A percentile compares a stretch with the other conserved stretches of the same genome.
phyloP scores from a whole-genome alignment of 2,329 filamentous ascomycete genomes.

The Mycogone perniciosa region DNA sequence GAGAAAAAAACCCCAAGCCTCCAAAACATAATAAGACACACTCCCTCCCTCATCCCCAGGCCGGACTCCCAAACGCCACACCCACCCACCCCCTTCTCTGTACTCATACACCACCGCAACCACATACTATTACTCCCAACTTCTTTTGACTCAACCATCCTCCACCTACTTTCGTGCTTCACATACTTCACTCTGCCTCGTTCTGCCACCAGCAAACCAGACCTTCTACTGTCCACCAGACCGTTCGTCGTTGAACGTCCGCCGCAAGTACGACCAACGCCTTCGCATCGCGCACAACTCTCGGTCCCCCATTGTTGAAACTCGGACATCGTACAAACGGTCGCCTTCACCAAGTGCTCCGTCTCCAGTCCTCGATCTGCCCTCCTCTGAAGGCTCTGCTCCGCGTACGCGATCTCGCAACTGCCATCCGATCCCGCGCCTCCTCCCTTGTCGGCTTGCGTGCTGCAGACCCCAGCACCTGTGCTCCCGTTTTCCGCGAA shows the following conservation, averaged over 20 bases:
- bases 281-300: not conserved
- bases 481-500: not conserved
- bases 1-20: not conserved
- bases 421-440: not conserved
- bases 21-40: constrained; percentile 1
- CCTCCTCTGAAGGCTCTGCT: constrained; percentile 5
- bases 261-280: not conserved
- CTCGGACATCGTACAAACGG: constrained; percentile 5
- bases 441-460: not conserved
- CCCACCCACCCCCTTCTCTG: constrained; percentile 1
- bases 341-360: constrained; percentile 7
- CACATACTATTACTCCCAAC: not conserved
- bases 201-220: constrained; percentile 1
- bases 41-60: constrained; percentile 1
- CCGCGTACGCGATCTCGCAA: not conserved
- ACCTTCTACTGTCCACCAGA: not conserved
- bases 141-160: constrained; percentile 10
- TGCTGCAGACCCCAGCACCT: not conserved
- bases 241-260: not conserved
- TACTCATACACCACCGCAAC: not conserved
- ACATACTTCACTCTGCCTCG: constrained; percentile 3
- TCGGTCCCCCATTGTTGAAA: not conserved
- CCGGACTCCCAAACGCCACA: not conserved
- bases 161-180: constrained; percentile 7
- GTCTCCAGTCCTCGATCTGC: constrained; percentile 8